Percentiles rank a stretch among this genome's conserved stretches.
Evolutionary conservation across 2,329 filamentous ascomycete species (phyloP).

Genomic region (Phialocephala subalpina): DNA sequence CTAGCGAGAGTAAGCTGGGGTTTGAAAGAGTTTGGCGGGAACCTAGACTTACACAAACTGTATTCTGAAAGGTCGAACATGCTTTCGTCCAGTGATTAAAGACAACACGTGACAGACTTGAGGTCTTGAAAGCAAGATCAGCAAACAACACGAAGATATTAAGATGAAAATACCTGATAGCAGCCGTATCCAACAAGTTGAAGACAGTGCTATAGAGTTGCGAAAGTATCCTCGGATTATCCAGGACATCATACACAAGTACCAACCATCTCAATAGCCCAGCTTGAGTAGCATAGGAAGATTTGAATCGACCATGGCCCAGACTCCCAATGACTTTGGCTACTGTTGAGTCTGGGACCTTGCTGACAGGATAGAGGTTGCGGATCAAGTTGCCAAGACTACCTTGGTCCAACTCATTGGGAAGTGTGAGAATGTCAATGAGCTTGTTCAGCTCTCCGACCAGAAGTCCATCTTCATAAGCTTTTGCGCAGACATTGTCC

Average conservation of each 20-base stretch:
- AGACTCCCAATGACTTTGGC: constrained; percentile 75
- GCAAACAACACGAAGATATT: not conserved
- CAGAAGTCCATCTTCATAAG: constrained; percentile 74
- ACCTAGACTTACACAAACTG: constrained; percentile 68
- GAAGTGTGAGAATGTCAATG: constrained; percentile 70
- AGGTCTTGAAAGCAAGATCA: constrained; percentile 33
- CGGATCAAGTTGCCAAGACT: constrained; percentile 74
- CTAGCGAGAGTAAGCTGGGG: constrained; percentile 46
- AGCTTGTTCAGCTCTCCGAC: constrained; percentile 67
- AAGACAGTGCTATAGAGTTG: constrained; percentile 81
- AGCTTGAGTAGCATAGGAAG: constrained; percentile 74
- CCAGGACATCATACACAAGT: constrained; percentile 75
- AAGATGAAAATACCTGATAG: constrained; percentile 63
- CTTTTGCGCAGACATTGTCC: constrained; percentile 67
- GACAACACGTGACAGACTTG: constrained; percentile 79
- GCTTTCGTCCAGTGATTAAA: constrained; percentile 79
- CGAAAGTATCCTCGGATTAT: constrained; percentile 68
- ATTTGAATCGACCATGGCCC: constrained; percentile 81
- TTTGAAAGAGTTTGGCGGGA: not conserved
- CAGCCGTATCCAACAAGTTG: constrained; percentile 82
- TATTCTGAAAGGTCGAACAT: constrained; percentile 85
- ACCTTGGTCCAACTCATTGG: constrained; percentile 78
- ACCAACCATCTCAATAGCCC: constrained; percentile 81
- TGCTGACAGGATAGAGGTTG: constrained; percentile 77
- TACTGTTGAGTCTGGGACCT: constrained; percentile 66